phyloP scores from a whole-genome alignment of 2,329 filamentous ascomycete genomes.

The Chalara sp. region DNA sequence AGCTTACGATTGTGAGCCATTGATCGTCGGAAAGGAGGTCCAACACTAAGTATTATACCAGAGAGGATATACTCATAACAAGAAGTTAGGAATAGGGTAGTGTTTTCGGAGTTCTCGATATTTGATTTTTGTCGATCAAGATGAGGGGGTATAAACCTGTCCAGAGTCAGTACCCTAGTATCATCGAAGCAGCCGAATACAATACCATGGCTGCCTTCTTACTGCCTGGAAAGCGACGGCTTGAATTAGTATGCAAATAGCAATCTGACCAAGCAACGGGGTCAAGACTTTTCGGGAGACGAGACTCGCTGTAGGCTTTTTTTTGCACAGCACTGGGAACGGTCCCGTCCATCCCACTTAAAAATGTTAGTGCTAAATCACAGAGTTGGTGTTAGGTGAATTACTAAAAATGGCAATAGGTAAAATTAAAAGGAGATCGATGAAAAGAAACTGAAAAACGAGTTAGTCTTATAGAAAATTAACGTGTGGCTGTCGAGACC shows the following conservation, averaged over 20 bases:
- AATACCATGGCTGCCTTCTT: slow-evolving; percentile 70
- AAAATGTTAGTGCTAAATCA: slow-evolving; percentile 40
- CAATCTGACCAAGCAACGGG: slow-evolving; percentile 83
- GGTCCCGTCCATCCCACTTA: slow-evolving; percentile 93
- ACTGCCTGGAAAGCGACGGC: slow-evolving; percentile 68
- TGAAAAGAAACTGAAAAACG: slow-evolving; percentile 69
- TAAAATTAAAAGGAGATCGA: slow-evolving; percentile 85
- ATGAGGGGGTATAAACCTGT: slow-evolving; percentile 70
- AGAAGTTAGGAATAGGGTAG: slow-evolving; percentile 78
- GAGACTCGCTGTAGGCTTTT: slow-evolving; percentile 84
- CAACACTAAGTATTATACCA: slow-evolving; percentile 85
- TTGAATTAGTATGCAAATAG: slow-evolving; percentile 72
- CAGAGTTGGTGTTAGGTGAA: slow-evolving; percentile 19
- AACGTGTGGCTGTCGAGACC: background rate
- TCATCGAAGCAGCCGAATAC: slow-evolving; percentile 2
- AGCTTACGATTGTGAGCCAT: slow-evolving; percentile 71
- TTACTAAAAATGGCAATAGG: slow-evolving; percentile 92
- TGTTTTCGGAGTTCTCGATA: slow-evolving; percentile 89
- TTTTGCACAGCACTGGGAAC: slow-evolving; percentile 67
- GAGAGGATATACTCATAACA: slow-evolving; percentile 95
- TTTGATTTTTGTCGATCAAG: slow-evolving; percentile 75
- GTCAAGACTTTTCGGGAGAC: slow-evolving; percentile 89
- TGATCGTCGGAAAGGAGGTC: slow-evolving; percentile 77
- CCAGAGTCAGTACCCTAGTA: slow-evolving; percentile 10
- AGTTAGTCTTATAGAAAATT: slow-evolving; percentile 3